Evolutionary conservation across 1,284 basidiomycete species (phyloP).

Genomic region (Sanguinoderma infundibulare): DNA sequence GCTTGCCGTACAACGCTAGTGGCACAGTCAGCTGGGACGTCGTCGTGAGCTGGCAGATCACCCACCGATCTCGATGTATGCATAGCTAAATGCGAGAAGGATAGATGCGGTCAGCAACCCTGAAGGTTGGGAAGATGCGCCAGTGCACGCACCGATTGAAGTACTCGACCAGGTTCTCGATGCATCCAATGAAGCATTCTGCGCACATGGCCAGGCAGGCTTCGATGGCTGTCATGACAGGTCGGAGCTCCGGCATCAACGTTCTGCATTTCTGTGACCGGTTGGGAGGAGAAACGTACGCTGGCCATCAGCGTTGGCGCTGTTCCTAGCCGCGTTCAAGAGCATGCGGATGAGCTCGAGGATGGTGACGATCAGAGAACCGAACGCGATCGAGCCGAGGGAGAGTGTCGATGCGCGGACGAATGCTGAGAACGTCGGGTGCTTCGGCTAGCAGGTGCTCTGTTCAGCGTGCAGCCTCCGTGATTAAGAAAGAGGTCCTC

Average conservation of each 20-base stretch:
- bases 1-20: slow-evolving; percentile 84
- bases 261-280: not conserved
- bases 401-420: slow-evolving; percentile 84
- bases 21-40: not conserved
- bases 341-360: slow-evolving; percentile 78
- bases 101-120: not conserved
- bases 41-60: not conserved
- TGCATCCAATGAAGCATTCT: slow-evolving; percentile 79
- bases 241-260: not conserved
- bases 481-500: slow-evolving; percentile 12
- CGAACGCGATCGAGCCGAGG: slow-evolving; percentile 90
- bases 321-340: slow-evolving; percentile 67
- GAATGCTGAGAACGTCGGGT: slow-evolving; percentile 76
- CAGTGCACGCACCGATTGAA: slow-evolving; percentile 71
- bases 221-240: slow-evolving; percentile 56
- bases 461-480: not conserved
- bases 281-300: slow-evolving; percentile 48
- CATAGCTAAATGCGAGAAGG: slow-evolving; percentile 51
- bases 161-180: slow-evolving; percentile 75
- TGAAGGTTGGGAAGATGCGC: not conserved
- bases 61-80: slow-evolving; percentile 81
- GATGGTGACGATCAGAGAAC: slow-evolving; percentile 87
- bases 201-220: slow-evolving; percentile 81
- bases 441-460: slow-evolving; percentile 54
- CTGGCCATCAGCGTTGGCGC: slow-evolving; percentile 76